These are phyloP conservation scores for Pseudogymnoascus destructans DNA, from an alignment of 2,329 filamentous ascomycete species.

Conservation along the genomic window DNA sequence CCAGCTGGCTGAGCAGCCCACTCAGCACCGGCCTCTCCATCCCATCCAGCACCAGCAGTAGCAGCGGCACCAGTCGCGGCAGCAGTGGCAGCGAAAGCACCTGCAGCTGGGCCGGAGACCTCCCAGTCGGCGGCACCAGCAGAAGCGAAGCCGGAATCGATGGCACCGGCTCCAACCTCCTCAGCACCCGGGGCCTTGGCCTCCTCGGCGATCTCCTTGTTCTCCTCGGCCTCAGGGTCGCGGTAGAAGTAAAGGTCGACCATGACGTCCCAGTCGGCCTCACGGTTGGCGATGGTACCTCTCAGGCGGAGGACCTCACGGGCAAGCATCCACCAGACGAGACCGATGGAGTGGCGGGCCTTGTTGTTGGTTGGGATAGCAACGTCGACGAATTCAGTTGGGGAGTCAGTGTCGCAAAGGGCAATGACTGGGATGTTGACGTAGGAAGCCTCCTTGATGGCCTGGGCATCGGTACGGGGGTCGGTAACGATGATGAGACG, in stretches of 20 bases:
- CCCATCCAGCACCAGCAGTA: conserved; percentile 48
- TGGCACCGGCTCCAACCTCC: conserved; percentile 66
- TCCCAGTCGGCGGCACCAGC: conserved; percentile 70
- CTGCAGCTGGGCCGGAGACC: conserved; percentile 48
- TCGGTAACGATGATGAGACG: conserved; percentile 99
- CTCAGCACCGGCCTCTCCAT: conserved; percentile 38
- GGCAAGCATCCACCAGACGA: conserved; percentile 98
- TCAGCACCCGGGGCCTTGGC: conserved; percentile 70
- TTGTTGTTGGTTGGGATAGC: conserved; percentile 99
- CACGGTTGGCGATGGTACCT: conserved; percentile 89
- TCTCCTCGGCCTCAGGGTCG: conserved; percentile 97
- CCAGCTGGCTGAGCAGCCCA: conserved; percentile 36
- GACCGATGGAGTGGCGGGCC: conserved; percentile 96
- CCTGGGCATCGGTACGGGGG: conserved; percentile 98
- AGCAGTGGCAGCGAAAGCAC: conserved; percentile 43
- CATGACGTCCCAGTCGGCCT: conserved; percentile 98
- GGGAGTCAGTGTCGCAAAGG: conserved; percentile 97
- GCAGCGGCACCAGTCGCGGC: conserved; percentile 47
- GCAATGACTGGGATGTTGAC: conserved; percentile 99
- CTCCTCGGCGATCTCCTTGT: conserved; percentile 93
- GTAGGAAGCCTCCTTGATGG: conserved; percentile 99
- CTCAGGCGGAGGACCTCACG: conserved; percentile 99
- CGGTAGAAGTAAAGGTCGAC: conserved; percentile 99
- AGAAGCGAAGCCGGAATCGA: conserved; percentile 58
- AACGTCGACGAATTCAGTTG: conserved; percentile 98